Percentiles rank a stretch among this genome's conserved stretches.
These are phyloP conservation scores for Pseudohyphozyma bogoriensis DNA, from an alignment of 768 basidiomycete genomes.

Conservation along the genomic window DNA sequence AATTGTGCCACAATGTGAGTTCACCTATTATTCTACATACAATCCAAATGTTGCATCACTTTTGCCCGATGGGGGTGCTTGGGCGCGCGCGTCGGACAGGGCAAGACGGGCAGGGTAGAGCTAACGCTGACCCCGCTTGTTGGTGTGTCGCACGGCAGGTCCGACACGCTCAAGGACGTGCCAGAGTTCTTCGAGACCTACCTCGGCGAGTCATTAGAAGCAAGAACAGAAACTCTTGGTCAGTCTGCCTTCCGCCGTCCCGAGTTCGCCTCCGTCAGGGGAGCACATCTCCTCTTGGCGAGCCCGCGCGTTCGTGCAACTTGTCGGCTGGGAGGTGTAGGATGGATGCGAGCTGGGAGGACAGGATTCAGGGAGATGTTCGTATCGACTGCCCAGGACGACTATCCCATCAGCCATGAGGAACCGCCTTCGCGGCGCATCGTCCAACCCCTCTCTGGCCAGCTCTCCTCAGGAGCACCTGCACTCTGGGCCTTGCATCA, in stretches of 20 bases:
- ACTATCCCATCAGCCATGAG: no score
- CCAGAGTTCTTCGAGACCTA: slow-evolving; percentile 96
- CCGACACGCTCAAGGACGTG: slow-evolving; percentile 51
- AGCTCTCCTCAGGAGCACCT: no score
- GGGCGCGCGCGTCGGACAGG: not conserved
- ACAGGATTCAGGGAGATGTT: not conserved
- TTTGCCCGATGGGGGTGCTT: not conserved
- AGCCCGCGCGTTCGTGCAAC: not conserved
- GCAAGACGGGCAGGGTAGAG: not conserved
- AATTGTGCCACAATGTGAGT: not conserved
- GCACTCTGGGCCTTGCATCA: no score
- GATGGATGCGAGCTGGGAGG: not conserved
- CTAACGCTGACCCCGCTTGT: no score
- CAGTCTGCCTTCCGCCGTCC: slow-evolving; percentile 34
- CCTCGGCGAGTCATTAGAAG: slow-evolving; percentile 75
- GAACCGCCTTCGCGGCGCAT: no score
- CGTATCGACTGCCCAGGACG: no score
- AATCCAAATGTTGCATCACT: not conserved
- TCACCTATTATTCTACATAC: not conserved
- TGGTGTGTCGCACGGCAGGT: not conserved
- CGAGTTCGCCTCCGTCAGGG: not conserved
- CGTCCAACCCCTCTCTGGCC: no score
- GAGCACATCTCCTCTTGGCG: no score
- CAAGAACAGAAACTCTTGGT: slow-evolving; percentile 88
- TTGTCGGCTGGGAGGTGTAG: not conserved